A percentile compares a stretch with the other conserved stretches of the same genome.
Evolutionary conservation across 352 stramenopile species (phyloP).

Genomic region (Phytophthora ramorum): DNA sequence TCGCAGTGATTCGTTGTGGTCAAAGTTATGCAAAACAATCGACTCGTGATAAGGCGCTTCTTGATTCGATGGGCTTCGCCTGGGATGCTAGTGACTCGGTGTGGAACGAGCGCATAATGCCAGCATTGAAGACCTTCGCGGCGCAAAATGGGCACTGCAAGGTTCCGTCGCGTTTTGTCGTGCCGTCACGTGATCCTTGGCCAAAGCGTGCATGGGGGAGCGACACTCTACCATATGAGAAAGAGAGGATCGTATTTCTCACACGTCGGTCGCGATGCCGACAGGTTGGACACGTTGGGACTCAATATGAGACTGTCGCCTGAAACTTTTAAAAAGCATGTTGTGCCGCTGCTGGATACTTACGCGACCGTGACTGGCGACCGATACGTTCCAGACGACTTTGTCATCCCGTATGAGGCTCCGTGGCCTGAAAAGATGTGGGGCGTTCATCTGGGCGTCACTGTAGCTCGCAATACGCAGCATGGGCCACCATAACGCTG

Average conservation of each 20-base stretch:
- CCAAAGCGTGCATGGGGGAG: not conserved
- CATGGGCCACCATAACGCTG: no score
- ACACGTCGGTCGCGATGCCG: not conserved
- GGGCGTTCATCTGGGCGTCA: not conserved
- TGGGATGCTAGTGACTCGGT: constrained; percentile 38
- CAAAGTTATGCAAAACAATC: constrained; percentile 38
- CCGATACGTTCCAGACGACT: not conserved
- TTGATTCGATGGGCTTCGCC: constrained; percentile 49
- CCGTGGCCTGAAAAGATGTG: constrained; percentile 1
- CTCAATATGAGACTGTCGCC: not conserved
- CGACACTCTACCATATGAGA: not conserved
- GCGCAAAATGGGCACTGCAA: constrained; percentile 31
- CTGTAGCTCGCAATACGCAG: not conserved
- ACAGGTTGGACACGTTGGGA: not conserved
- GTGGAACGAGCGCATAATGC: constrained; percentile 46
- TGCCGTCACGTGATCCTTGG: constrained; percentile 1
- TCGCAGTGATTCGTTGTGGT: constrained; percentile 36
- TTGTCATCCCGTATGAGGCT: not conserved
- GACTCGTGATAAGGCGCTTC: constrained; percentile 38
- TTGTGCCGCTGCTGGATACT: not conserved
- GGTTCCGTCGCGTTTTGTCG: constrained; percentile 13
- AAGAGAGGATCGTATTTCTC: not conserved
- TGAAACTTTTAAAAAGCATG: not conserved
- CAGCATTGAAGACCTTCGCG: constrained; percentile 42
- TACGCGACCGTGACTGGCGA: not conserved